These are phyloP conservation scores for Thermothelomyces thermophilus DNA, from an alignment of 2,329 filamentous ascomycete genomes.

Conservation along the genomic window DNA sequence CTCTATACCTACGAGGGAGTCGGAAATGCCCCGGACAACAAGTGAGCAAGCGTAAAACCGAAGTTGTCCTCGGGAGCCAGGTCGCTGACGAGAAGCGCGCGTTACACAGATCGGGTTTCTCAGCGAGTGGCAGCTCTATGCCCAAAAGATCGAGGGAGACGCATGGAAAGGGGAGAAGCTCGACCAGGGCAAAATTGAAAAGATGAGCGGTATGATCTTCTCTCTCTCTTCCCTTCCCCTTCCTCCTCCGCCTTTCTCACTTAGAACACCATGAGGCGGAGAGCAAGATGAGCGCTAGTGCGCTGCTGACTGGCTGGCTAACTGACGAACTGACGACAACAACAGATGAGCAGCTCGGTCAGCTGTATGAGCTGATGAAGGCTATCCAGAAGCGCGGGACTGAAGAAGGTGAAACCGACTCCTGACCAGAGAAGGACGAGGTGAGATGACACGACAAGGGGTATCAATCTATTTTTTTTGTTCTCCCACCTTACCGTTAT, in stretches of 20 bases:
- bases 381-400: conserved; percentile 49
- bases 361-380: conserved; percentile 91
- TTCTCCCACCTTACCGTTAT: no score
- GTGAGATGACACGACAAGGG: no score
- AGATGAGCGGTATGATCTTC: conserved; percentile 73
- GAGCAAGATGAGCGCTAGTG: neutral
- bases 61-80: neutral
- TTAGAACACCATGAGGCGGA: no score
- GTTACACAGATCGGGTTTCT: conserved; percentile 78
- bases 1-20: no score
- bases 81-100: neutral
- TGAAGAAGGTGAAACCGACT: conserved; percentile 13
- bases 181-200: conserved; percentile 76
- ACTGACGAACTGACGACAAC: neutral
- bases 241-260: no score
- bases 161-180: conserved; percentile 78
- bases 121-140: conserved; percentile 93
- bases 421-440: no score
- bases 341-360: conserved; percentile 82
- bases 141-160: conserved; percentile 84
- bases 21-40: no score
- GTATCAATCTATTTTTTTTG: no score
- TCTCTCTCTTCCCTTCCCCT: neutral
- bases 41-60: neutral
- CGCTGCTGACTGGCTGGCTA: conserved; percentile 10